These are phyloP conservation scores for Epithemia pelagica DNA, from an alignment of 108 stramenopile species.

Conservation along the genomic window DNA sequence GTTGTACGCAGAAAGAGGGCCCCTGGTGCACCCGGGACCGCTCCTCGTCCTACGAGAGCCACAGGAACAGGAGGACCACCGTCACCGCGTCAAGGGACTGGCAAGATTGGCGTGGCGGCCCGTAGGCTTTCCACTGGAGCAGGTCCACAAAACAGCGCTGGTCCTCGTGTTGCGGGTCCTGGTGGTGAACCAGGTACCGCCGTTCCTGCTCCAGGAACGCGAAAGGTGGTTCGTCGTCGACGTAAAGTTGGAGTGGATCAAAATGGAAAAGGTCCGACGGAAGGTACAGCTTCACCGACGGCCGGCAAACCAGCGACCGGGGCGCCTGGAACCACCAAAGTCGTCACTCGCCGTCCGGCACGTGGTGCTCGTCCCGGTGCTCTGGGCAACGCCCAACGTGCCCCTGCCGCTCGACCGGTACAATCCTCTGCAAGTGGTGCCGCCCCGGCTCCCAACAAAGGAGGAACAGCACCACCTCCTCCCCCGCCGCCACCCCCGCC, in stretches of 20 bases:
- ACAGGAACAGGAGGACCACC: neutral
- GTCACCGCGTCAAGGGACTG: neutral
- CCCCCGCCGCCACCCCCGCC: too few species aligned
- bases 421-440: neutral
- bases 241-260: neutral
- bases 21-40: neutral
- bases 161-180: too few species aligned
- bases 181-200: neutral
- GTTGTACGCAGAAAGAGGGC: neutral
- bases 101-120: neutral
- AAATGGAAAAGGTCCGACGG: neutral
- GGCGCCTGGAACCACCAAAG: neutral
- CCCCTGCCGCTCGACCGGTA: too few species aligned
- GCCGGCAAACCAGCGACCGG: neutral
- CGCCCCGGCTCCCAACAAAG: neutral
- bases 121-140: neutral
- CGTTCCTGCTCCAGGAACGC: neutral
- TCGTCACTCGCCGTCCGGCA: neutral
- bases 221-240: neutral
- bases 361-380: neutral
- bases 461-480: neutral
- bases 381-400: neutral
- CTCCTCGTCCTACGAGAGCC: neutral
- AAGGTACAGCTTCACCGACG: neutral
- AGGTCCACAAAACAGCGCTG: neutral